Base-by-base conservation (phyloP, 495 filamentous ascomycete species). In the Penicillium diatomitis region DNA sequence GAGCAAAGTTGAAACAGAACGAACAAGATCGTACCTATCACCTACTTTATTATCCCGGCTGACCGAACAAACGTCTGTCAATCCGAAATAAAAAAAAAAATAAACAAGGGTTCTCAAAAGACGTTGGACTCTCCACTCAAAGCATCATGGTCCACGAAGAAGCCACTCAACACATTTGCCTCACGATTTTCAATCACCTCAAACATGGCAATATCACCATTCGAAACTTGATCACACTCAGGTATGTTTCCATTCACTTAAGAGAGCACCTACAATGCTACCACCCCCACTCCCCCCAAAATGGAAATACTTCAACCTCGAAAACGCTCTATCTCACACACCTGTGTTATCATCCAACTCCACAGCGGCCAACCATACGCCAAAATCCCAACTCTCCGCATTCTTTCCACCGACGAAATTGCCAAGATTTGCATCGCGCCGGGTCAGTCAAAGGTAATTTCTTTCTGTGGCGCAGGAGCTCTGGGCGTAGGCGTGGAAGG, bases 401-500 rank as follows among this genome's bases (percentile, higher is more conserved):
- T 51, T 28, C 34, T 41, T 32, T 31, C 30, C 31, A 44, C 32
- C 5, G 49, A 51, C 46, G 42, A 51, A 10, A 27, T 51, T 4
- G 38, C 46, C 9, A 40, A 52, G 5, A 52, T 47, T 3, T 47
- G 10, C 32, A 52, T 52, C 6, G 38, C 5, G 38, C 43, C 41
- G 27, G 49, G 49, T 31, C 36, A 47, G 43, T 42, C 27, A 40
- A 29, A 27, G 31, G 44, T 52, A 34, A 37, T 52, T 28, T 47
- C 44, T 12, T 40, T 47, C 44, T 52, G 49, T 32, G 49, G 49
- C 33, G 47, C 44, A 40, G 49, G 38, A 29, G 32, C 44, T 6
- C 30, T 42, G 5, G 30, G 39, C 12, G 5, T 42, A 7, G 49
- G 49, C 3, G 32, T 47, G 2, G 49, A 52, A 44, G 49, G 49